Base-by-base conservation (phyloP, 2,329 filamentous ascomycete species). In the Teratosphaeria zuluensis region DNA sequence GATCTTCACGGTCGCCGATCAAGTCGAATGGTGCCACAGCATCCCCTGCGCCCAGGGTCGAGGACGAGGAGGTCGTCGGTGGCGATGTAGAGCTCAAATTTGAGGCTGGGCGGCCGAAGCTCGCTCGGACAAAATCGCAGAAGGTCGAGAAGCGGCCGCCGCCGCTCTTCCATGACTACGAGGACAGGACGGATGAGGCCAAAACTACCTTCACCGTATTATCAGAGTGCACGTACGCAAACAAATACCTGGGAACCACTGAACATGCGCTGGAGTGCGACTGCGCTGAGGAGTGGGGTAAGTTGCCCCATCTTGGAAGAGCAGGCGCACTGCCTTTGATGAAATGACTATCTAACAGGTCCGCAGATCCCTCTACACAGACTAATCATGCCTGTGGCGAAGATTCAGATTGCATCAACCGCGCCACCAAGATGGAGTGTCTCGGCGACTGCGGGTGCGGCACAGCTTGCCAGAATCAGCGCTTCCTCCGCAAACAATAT, bases 381-480 rank as follows among this genome's bases (percentile, higher is more conserved):
- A 74, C 70, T 59, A 99, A 99, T 73, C 76, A 87, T 75, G 92
- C 94, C 55, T 99, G 94, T 73, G 92, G 90, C 64, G 92, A 96
- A 68, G 90, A 96, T 74, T 95, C 92, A 16, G 92, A 97, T 74
- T 99, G 94, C 76, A 99, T 99, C 80, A 99, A 99, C 74, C 89
- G 94, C 69, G 89, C 90, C 59, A 97, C 92, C 59, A 97, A 96
- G 75, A 96, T 97, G 84, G 94, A 99, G 77, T 99, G 94, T 72
- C 82, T 89, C 38, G 84, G 84, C 61, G 88, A 92, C 65, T 94
- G 92, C 74, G 89, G 90, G 70, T 99, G 94, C 74, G 92, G 92
- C 57, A 78, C 84, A 42, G 84, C 84, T 54, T 99, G 94, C 73
- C 89, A 95, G 73, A 99, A 99, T 71, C 91, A 96, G 74, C 87